These are phyloP conservation scores for Cydonia oblonga DNA, from an alignment of 331 rosid species.

Conservation along the genomic window DNA sequence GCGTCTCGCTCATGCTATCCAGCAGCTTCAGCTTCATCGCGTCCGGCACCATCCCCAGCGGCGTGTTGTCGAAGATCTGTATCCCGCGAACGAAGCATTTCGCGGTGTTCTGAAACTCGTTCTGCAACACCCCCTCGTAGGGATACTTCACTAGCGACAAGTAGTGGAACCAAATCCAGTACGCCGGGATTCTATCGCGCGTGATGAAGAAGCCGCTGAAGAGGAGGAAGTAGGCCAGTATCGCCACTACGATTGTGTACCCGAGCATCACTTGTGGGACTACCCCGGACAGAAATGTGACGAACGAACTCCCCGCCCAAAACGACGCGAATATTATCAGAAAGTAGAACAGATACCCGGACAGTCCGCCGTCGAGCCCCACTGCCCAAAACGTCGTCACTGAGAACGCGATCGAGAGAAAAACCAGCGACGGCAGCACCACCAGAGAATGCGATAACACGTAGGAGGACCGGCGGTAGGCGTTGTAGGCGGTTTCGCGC, in stretches of 20 bases:
- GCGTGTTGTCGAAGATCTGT: constrained; percentile 76
- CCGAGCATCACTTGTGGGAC: constrained; percentile 96
- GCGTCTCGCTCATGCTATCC: constrained; percentile 45
- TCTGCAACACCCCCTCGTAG: constrained; percentile 63
- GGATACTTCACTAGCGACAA: constrained; percentile 77
- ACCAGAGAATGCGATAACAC: constrained; percentile 56
- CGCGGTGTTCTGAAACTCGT: constrained; percentile 43
- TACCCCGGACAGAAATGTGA: constrained; percentile 72
- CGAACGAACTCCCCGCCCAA: constrained; percentile 94
- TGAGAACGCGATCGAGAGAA: constrained; percentile 53
- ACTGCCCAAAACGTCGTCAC: constrained; percentile 77
- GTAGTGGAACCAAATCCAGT: constrained; percentile 97
- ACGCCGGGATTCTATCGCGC: constrained; percentile 59
- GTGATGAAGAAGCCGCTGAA: constrained; percentile 93
- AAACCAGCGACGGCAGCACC: constrained; percentile 35
- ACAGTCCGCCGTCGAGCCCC: constrained; percentile 70
- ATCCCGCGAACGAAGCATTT: constrained; percentile 72
- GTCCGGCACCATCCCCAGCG: constrained; percentile 36
- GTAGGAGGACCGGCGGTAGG: constrained; percentile 67
- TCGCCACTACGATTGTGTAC: constrained; percentile 74
- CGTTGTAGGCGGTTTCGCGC: constrained; percentile 83
- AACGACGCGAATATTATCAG: constrained; percentile 55
- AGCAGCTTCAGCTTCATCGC: constrained; percentile 46
- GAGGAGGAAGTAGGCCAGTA: constrained; percentile 67
- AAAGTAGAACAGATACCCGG: constrained; percentile 58